Base-by-base conservation (phyloP, 345 rosid genomes). In the Linum usitatissimum region DNA sequence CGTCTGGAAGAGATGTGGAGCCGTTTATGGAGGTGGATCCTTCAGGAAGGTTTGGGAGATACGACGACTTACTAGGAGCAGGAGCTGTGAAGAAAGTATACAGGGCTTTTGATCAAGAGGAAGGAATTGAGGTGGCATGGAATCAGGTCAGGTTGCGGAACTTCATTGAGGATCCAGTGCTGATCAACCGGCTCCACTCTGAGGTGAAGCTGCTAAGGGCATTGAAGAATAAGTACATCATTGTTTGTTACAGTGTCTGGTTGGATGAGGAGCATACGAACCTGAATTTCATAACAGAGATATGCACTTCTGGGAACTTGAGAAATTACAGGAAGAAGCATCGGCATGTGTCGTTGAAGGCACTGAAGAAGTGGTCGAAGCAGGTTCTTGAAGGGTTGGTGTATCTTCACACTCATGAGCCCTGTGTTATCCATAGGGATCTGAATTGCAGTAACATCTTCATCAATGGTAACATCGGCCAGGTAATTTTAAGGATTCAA, bases 61-160 rank as follows among this genome's bases (percentile, higher is more conserved):
- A 85, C 30, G 54, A 42, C 4, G 84, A 85, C 68, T 71, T 85
- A 48, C 84, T 85, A 2, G 87, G 90, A 57, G 68, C 70, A 15
- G 90, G 90, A 63, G 84, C 87, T 0, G 85, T 82, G 63, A 85
- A 85, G 77, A 85, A 79, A 72, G 90, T 85, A 23, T 85, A 85
- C 30, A 75, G 90, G 60, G 90, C 84, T n/a, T 85, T 85, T 59
- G 91, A 85, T 70, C 87, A 85, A 68, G 86, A 80, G 72, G 86
- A 85, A 79, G 87, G 87, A 5, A 81, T 78, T 38, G 91, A 85
- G 72, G 91, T 85, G 67, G 91, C 87, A 5, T 85, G 91, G 91
- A 85, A 85, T 71, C 87, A 80, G 72, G 91, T 83, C 48, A 76
- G 78, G 51, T 66, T 85, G 73, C 67, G 79, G 48, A 75, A 74